Conservation (phyloP, 805 yeast species). For the Nadsonia fulvescens region DNA sequence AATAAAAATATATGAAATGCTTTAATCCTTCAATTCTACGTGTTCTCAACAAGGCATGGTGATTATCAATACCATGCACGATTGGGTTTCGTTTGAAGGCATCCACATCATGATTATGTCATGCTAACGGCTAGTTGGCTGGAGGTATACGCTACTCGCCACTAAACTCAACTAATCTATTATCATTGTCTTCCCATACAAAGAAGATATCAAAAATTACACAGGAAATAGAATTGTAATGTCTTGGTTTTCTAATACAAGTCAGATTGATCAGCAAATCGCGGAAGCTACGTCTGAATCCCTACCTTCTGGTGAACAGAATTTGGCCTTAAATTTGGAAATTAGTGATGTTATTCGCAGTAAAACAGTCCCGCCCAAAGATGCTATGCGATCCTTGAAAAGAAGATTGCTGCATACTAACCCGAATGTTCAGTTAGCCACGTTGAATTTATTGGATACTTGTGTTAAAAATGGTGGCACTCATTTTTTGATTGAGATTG, state of each 20-base stretch:
- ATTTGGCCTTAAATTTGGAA: slow-evolving; percentile 53
- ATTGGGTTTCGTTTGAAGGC: too few relatives aligned
- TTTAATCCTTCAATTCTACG: too few relatives aligned
- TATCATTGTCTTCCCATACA: too few relatives aligned
- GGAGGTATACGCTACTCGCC: too few relatives aligned
- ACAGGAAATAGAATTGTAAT: too few relatives aligned
- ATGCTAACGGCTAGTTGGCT: too few relatives aligned
- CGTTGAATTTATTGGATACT: slow-evolving; percentile 63
- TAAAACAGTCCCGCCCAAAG: slow-evolving; percentile 59
- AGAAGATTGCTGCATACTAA: slow-evolving; percentile 52
- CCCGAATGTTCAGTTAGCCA: slow-evolving; percentile 63
- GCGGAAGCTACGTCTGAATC: slow-evolving; percentile 69
- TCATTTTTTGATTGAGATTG: slow-evolving; percentile 62
- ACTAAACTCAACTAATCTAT: too few relatives aligned
- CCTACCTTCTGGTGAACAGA: slow-evolving; percentile 85
- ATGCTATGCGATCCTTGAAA: slow-evolving; percentile 72
- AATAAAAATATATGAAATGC: too few relatives aligned
- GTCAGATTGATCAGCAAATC: slow-evolving; percentile 41
- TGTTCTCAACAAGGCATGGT: too few relatives aligned
- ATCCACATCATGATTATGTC: too few relatives aligned
- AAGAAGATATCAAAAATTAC: too few relatives aligned
- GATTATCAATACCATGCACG: too few relatives aligned
- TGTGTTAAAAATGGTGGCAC: slow-evolving; percentile 87
- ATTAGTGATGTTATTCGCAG: slow-evolving; percentile 75
- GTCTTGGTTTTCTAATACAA: slow-evolving; percentile 21